Base-by-base conservation (phyloP, 2,329 filamentous ascomycete species). In the Helicocarpus griseus region DNA sequence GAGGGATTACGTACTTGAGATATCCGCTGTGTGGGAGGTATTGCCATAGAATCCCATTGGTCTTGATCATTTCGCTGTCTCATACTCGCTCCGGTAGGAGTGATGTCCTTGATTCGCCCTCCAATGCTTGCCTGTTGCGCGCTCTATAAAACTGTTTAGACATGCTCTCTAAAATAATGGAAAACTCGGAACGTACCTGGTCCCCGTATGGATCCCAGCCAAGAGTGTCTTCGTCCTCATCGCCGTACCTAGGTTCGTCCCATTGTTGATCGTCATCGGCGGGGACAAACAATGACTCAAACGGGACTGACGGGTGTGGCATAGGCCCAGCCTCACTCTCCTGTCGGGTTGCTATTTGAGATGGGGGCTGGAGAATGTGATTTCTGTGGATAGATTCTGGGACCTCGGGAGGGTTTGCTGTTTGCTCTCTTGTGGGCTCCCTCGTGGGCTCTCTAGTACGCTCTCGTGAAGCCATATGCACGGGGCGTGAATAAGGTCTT, bases 201-300 rank as follows among this genome's bases (percentile, higher is more conserved):
- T 77, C 73, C 24, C 74, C 76, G 58, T 73, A 78, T 28, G 77
- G 74, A 62, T 83, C 79, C 78, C 81, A 83, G 2, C 79, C 79
- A 44, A 83, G 72, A 50, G 77, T 78, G 63, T 84, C 81, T 59
- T 77, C 75, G 9, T 78, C 73, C 43, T 81, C 72, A 21, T 73
- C 68, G 21, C 73, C 73, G 51, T 73, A 76, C 52, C 78, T 75
- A 19, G 75, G 69, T 24, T 80, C 80, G 58, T 82, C 79, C 81
- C 81, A 85, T 49, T 74, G 71, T 35, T 70, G 69, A 57, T 83
- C 56, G 53, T 82, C 78, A 53, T 82, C 77, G n/a, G 71, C 72
- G 13, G 78, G 76, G 44, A 85, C 73, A 59, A 85, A 85, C 5
- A 85, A 67, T 58, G 77, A 81, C 49, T 83, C 73, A 1, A 71